These are phyloP conservation scores for Lathyrus oleraceus DNA, from an alignment of 306 rosid genomes.

Conservation along the genomic window DNA sequence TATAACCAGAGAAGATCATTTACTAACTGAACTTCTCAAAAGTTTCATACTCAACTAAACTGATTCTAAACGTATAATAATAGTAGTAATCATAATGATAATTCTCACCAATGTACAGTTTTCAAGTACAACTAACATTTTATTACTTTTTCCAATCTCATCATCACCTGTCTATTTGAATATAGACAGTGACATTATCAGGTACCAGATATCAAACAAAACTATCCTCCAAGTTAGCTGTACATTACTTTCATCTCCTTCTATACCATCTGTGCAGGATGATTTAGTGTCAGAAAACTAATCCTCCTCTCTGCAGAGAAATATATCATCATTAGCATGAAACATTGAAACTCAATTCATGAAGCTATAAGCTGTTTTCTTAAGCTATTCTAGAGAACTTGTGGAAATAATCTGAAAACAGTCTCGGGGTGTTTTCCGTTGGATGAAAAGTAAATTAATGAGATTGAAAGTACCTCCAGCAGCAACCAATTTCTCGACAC, in stretches of 20 bases:
- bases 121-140: constrained; percentile 72
- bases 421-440: neutral
- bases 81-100: too few species aligned
- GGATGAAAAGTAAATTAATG: neutral
- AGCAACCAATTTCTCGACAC: constrained; percentile 95
- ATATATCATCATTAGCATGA: neutral
- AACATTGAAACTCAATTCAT: neutral
- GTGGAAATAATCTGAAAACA: neutral
- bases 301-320: constrained; percentile 88
- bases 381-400: neutral
- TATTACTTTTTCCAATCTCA: constrained; percentile 34
- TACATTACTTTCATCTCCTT: constrained; percentile 51
- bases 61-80: constrained; percentile 71
- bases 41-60: constrained; percentile 43
- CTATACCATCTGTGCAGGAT: constrained; percentile 73
- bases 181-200: constrained; percentile 35
- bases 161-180: constrained; percentile 48
- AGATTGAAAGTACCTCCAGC: constrained; percentile 73
- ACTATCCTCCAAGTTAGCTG: constrained; percentile 84
- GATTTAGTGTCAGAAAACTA: constrained; percentile 72
- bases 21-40: constrained; percentile 43
- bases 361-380: neutral
- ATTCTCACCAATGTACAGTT: constrained; percentile 79
- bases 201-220: constrained; percentile 35
- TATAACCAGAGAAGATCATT: constrained; percentile 25